phyloP scores from a whole-genome alignment of 345 rosid species.

The Garcia nutans region DNA sequence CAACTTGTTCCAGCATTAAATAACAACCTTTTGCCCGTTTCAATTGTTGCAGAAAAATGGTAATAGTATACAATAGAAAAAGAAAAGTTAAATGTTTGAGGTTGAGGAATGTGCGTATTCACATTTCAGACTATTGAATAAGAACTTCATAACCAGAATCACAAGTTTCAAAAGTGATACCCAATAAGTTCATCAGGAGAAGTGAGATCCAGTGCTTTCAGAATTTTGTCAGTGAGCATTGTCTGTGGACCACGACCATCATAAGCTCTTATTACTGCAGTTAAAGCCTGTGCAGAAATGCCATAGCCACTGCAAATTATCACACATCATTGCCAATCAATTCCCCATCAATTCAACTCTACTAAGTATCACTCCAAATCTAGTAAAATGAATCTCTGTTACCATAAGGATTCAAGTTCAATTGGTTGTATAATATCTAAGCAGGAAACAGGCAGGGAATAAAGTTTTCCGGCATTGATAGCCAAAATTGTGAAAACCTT shows the following conservation, averaged over 20 bases:
- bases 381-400: neutral
- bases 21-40: neutral
- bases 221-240: slow-evolving; percentile 57
- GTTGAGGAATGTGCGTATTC: neutral
- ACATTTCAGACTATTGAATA: neutral
- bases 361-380: neutral
- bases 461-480: neutral
- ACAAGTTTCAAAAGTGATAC: slow-evolving; percentile 24
- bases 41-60: neutral
- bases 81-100: neutral
- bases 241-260: slow-evolving; percentile 92
- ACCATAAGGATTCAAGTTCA: neutral
- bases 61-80: no score
- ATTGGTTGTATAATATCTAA: neutral
- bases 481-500: neutral
- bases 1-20: neutral
- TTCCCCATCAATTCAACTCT: no score
- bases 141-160: neutral
- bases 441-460: neutral
- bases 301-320: slow-evolving; percentile 69
- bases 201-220: slow-evolving; percentile 64
- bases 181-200: slow-evolving; percentile 83
- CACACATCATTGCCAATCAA: neutral
- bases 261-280: slow-evolving; percentile 81
- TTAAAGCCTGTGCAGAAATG: slow-evolving; percentile 86